Base-by-base conservation (phyloP, 108 stramenopile species). In the Discostella pseudostelligera region DNA sequence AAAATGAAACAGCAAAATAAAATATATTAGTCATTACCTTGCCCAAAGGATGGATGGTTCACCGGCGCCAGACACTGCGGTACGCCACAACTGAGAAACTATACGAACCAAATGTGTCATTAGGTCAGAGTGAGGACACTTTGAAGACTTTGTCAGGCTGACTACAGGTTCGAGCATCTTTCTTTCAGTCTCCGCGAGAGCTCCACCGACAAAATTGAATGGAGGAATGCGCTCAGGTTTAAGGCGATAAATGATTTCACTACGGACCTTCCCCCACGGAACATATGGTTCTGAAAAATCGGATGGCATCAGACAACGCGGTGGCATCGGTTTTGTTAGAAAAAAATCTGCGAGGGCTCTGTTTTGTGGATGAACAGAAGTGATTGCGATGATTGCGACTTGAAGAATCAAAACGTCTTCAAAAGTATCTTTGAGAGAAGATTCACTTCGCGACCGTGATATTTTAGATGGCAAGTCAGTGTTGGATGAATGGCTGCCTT, bases 321-420 rank as follows among this genome's bases (percentile, higher is more conserved):
- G 80, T 17, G 39, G 32, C n/a, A 72, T 72, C 2, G 80, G 76
- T 21, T 76, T 77, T 29, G 32, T 46, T 12, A 57, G 40, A 49
- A 82, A 82, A 10, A 82, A 79, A 39, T 79, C 64, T 29, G 81
- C 40, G 2, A 82, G 46, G 36, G 81, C 74, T 56, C 77, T 74
- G 62, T 90, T 89, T 66, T 94, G 93, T 20, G 86, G 78, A 65
- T 94, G 93, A 12, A 94, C 68, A 7, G 89, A 87, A n/a, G 93
- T 84, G 26, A 88, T 76, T 7, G 87, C 87, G 26, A 87, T 57
- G 29, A 88, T 71, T 36, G 79, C 75, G 21, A 87, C 84, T 72
- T 87, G 59, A 60, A 74, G 67, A 55, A 68, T 37, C 50, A 78
- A 68, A 39, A 67, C 59, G 2, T 53, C 39, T 42, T 51, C 60